Evolutionary conservation across 805 yeast genomes (phyloP).

Genomic region (Nadsonia fulvescens): DNA sequence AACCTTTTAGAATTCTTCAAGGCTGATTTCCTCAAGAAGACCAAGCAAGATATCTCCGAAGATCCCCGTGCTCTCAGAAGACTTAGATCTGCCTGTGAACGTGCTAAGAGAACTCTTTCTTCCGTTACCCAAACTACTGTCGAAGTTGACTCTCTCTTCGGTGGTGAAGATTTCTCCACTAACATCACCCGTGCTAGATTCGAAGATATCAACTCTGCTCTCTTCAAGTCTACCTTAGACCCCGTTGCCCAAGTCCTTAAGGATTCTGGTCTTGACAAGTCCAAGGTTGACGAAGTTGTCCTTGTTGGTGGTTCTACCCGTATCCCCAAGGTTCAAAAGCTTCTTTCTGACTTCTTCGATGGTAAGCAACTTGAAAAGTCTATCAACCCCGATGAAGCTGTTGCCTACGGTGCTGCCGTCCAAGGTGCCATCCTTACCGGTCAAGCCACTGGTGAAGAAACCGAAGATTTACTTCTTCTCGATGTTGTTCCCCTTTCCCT

Average conservation of each 20-base stretch:
- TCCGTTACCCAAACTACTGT: constrained; percentile 90
- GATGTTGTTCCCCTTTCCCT: constrained; percentile 97
- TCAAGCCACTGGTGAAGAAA: constrained; percentile 74
- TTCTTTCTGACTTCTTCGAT: constrained; percentile 85
- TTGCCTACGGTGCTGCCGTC: constrained; percentile 98
- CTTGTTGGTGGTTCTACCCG: constrained; percentile 98
- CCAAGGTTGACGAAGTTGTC: constrained; percentile 83
- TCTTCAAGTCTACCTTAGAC: constrained; percentile 83
- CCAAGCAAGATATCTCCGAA: constrained; percentile 72
- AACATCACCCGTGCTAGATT: constrained; percentile 95
- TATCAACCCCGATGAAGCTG: constrained; percentile 98
- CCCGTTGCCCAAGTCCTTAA: constrained; percentile 92
- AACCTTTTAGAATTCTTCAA: constrained; percentile 86
- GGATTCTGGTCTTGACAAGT: constrained; percentile 75
- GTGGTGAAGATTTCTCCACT: constrained; percentile 89
- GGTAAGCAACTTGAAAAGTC: constrained; percentile 95
- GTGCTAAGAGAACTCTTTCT: constrained; percentile 96
- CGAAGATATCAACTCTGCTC: constrained; percentile 85
- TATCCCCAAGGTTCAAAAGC: constrained; percentile 94
- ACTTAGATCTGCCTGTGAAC: constrained; percentile 97
- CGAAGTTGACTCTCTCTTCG: constrained; percentile 88
- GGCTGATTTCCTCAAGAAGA: constrained; percentile 89
- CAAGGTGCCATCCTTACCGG: constrained; percentile 98
- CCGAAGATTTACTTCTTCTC: constrained; percentile 85
- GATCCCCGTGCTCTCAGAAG: constrained; percentile 96